Conservation (phyloP, 2,329 filamentous ascomycete genomes). For the Fonsecaea erecta region DNA sequence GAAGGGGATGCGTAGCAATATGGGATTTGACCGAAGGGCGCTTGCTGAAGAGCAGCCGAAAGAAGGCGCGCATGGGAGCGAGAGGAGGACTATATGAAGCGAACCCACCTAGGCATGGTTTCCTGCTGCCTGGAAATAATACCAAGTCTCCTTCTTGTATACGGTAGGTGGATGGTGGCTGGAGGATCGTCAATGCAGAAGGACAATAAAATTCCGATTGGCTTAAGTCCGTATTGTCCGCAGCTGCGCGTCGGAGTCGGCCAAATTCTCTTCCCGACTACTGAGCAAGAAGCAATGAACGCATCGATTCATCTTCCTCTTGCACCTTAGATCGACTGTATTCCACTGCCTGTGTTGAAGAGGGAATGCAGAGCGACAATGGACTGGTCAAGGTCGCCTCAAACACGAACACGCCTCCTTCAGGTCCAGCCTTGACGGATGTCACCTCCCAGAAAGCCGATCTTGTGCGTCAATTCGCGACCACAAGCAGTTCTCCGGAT, state of each 20-base stretch:
- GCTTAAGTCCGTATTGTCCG: not conserved
- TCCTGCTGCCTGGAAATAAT: not conserved
- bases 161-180: not conserved
- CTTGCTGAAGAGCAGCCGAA: constrained; percentile 29
- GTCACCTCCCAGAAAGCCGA: constrained; percentile 28
- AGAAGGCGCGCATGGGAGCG: constrained; percentile 34
- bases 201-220: not conserved
- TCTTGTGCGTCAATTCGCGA: constrained; percentile 31
- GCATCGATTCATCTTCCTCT: not conserved
- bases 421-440: constrained; percentile 16
- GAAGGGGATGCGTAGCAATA: constrained; percentile 25
- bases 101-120: not conserved
- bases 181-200: not conserved
- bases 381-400: constrained; percentile 25
- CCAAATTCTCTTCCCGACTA: not conserved
- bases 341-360: not conserved
- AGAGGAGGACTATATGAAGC: constrained; percentile 10
- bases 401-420: constrained; percentile 20
- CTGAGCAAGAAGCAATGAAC: not conserved
- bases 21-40: constrained; percentile 34
- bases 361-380: constrained; percentile 35
- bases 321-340: not conserved
- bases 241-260: not conserved
- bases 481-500: constrained; percentile 40
- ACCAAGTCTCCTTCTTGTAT: not conserved